These are phyloP conservation scores for Chlorella variabilis DNA, from an alignment of 163 green algal genomes.

Conservation along the genomic window DNA sequence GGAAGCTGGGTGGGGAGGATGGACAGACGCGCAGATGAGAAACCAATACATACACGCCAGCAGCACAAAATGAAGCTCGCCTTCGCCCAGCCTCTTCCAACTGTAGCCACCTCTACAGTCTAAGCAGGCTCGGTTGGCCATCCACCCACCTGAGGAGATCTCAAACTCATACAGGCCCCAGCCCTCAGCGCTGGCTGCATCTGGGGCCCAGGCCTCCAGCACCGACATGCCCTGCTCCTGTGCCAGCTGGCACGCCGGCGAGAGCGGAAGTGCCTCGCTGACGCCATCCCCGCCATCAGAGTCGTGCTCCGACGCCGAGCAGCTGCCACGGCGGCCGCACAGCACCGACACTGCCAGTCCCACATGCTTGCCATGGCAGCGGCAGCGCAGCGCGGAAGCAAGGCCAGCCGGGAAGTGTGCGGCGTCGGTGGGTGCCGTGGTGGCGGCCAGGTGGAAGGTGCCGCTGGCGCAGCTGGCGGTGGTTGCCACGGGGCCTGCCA, in stretches of 20 bases:
- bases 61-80: too few species aligned
- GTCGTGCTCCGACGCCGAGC: too few species aligned
- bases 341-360: not conserved
- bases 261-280: too few species aligned
- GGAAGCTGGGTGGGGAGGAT: too few species aligned
- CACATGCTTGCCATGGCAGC: not conserved
- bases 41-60: too few species aligned
- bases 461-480: not conserved
- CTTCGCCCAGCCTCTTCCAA: too few species aligned
- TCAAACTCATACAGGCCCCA: conserved; percentile 11
- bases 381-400: not conserved
- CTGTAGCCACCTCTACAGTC: too few species aligned
- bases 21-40: too few species aligned
- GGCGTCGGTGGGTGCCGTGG: not conserved
- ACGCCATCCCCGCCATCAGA: not conserved
- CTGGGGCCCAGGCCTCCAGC: not conserved
- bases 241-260: not conserved
- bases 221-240: not conserved
- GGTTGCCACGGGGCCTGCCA: not conserved
- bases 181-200: not conserved
- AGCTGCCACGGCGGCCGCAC: not conserved
- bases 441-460: not conserved
- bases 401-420: not conserved
- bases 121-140: too few species aligned
- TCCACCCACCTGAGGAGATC: not conserved